Evolutionary conservation across 805 yeast genomes (phyloP).

Genomic region (Cyberlindnera americana): DNA sequence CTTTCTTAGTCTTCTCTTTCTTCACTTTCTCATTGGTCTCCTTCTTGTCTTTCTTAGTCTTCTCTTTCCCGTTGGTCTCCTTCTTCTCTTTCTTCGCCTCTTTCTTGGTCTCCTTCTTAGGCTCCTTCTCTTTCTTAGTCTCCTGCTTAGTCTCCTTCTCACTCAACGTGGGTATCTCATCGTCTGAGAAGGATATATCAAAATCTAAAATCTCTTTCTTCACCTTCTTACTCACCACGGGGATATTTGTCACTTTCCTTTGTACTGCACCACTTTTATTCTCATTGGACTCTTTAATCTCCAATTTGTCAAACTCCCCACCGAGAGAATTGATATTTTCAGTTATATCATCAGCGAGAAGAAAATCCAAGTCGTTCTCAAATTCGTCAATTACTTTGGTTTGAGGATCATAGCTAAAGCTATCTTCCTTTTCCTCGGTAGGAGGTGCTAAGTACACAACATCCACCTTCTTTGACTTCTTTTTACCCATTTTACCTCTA

Average conservation of each 20-base stretch:
- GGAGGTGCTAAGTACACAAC: slow-evolving; percentile 15
- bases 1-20: too few relatives aligned
- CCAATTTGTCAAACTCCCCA: not conserved
- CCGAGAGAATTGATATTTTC: not conserved
- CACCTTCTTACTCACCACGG: slow-evolving; percentile 6
- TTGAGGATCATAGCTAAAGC: slow-evolving; percentile 17
- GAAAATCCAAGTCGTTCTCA: slow-evolving; percentile 20
- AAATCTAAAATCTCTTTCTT: slow-evolving; percentile 22
- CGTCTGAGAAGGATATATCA: slow-evolving; percentile 20
- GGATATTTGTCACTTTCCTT: not conserved
- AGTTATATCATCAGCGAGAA: slow-evolving; percentile 5
- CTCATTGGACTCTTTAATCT: not conserved
- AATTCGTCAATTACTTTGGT: slow-evolving; percentile 19
- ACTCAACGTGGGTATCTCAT: slow-evolving; percentile 7
- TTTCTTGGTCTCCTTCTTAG: not conserved
- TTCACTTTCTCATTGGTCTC: too few relatives aligned
- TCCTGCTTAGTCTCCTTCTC: too few relatives aligned
- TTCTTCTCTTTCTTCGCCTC: not conserved
- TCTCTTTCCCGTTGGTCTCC: too few relatives aligned
- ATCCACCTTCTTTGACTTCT: slow-evolving; percentile 3
- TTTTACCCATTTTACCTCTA: slow-evolving; percentile 11
- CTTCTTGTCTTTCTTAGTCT: too few relatives aligned
- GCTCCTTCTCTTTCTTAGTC: too few relatives aligned
- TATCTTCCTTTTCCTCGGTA: not conserved
- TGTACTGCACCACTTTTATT: not conserved